Percentiles rank a stretch among this genome's conserved stretches.
Evolutionary conservation across 2,329 filamentous ascomycete genomes (phyloP).

Genomic region (Aspergillus sp.): DNA sequence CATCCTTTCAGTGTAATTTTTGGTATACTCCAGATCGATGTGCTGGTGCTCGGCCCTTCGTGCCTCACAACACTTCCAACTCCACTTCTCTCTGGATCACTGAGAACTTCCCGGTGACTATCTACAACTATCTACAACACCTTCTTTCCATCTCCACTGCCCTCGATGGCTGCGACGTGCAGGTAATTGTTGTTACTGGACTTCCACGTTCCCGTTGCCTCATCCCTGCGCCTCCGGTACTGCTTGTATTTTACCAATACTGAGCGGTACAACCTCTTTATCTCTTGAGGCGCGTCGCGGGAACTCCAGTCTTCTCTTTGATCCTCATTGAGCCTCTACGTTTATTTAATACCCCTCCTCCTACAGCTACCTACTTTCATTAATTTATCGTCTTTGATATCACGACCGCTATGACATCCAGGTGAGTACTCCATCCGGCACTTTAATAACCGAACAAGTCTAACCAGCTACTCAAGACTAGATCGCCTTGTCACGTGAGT

Average conservation of each 20-base stretch:
- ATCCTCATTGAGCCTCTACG: not conserved
- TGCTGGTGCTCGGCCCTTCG: slow-evolving; percentile 1
- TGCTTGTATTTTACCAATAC: slow-evolving; percentile 9
- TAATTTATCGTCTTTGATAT: slow-evolving; percentile 6
- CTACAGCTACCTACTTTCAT: slow-evolving; percentile 3
- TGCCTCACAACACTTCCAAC: slow-evolving; percentile 7
- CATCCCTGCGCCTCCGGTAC: slow-evolving; percentile 6
- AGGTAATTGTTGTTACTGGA: slow-evolving; percentile 18
- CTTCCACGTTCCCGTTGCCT: slow-evolving; percentile 11
- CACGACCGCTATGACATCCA: slow-evolving; percentile 42
- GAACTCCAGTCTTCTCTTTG: slow-evolving; percentile 10
- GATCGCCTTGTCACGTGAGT: slow-evolving; percentile 86
- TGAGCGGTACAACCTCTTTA: slow-evolving; percentile 5
- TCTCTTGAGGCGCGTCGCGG: slow-evolving; percentile 9
- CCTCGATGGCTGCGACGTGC: slow-evolving; percentile 23
- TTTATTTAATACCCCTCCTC: slow-evolving; percentile 2
- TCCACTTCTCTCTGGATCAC: slow-evolving; percentile 9
- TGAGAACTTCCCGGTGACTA: slow-evolving; percentile 1
- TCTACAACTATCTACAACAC: not conserved
- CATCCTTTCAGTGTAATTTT: slow-evolving; percentile 13
- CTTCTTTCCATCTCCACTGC: not conserved
- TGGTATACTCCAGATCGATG: slow-evolving; percentile 11
- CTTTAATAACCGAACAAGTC: slow-evolving; percentile 21
- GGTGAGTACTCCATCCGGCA: slow-evolving; percentile 32
- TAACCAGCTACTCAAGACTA: slow-evolving; percentile 57